Percentiles rank a stretch among this genome's conserved stretches.
Evolutionary conservation across 179 eudicot genomes (phyloP).

Genomic region (Silene coronaria): DNA sequence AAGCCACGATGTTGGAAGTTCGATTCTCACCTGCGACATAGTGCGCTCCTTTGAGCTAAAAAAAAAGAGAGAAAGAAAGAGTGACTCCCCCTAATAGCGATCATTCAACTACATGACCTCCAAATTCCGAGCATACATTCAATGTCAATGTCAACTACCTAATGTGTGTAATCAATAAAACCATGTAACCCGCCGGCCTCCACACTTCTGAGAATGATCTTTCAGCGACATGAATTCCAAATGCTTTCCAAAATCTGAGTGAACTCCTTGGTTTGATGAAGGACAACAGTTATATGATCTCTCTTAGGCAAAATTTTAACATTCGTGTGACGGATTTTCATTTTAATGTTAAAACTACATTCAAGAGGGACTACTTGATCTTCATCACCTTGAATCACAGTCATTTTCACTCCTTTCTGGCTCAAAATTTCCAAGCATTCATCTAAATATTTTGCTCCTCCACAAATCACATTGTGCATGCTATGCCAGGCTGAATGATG

Average conservation of each 20-base stretch:
- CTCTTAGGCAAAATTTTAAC: slow-evolving; percentile 34
- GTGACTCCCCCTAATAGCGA: no score
- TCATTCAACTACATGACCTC: no score
- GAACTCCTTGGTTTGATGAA: slow-evolving; percentile 36
- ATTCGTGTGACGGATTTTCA: slow-evolving; percentile 42
- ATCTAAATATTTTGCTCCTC: slow-evolving; percentile 52
- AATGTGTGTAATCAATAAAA: neutral
- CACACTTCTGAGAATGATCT: neutral
- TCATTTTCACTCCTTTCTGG: slow-evolving; percentile 25
- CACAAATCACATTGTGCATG: slow-evolving; percentile 74
- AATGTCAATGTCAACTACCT: neutral
- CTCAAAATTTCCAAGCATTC: slow-evolving; percentile 39
- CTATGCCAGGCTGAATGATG: slow-evolving; percentile 87
- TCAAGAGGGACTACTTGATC: slow-evolving; percentile 53
- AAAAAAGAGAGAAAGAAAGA: no score
- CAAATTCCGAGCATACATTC: no score
- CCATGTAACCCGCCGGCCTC: neutral
- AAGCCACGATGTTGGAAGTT: no score
- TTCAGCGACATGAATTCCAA: slow-evolving; percentile 30
- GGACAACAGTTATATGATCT: slow-evolving; percentile 46
- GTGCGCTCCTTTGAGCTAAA: no score
- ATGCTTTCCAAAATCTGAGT: slow-evolving; percentile 38
- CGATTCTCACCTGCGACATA: no score
- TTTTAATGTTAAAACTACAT: slow-evolving; percentile 48
- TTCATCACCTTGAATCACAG: slow-evolving; percentile 47